These are phyloP conservation scores for Trichophyton schoenleinii DNA, from an alignment of 2,329 filamentous ascomycete genomes.

Conservation along the genomic window DNA sequence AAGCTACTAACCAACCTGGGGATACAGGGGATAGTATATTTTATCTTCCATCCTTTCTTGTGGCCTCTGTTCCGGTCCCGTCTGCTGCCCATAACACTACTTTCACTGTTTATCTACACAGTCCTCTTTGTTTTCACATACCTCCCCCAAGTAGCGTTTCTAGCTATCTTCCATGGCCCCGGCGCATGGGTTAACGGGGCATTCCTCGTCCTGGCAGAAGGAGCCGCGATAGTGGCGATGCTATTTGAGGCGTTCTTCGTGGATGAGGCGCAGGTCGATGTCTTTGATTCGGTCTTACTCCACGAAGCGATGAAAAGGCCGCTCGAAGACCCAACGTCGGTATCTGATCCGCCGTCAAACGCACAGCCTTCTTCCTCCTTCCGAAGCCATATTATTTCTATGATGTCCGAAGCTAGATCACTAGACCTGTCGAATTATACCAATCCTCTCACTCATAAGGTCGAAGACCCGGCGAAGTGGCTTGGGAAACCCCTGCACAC, in stretches of 20 bases:
- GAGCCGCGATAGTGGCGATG: slow-evolving; percentile 48
- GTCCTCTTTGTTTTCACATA: slow-evolving; percentile 81
- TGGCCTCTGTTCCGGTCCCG: slow-evolving; percentile 69
- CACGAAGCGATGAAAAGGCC: slow-evolving; percentile 43
- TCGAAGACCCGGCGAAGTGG: slow-evolving; percentile 54
- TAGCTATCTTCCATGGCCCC: slow-evolving; percentile 69
- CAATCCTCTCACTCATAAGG: background rate
- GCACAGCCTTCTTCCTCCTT: background rate
- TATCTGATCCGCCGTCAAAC: background rate
- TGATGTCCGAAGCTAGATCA: slow-evolving; percentile 1
- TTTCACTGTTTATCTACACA: slow-evolving; percentile 72
- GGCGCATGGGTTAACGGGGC: slow-evolving; percentile 84
- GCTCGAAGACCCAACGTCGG: background rate
- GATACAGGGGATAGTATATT: slow-evolving; percentile 68
- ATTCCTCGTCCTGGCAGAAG: slow-evolving; percentile 64
- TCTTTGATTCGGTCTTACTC: slow-evolving; percentile 77
- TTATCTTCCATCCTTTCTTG: slow-evolving; percentile 61
- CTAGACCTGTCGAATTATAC: background rate
- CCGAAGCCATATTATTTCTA: background rate
- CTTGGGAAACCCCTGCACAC: slow-evolving; percentile 68
- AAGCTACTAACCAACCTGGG: background rate
- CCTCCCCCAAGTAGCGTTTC: slow-evolving; percentile 74
- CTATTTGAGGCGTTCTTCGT: slow-evolving; percentile 73
- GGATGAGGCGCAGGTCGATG: slow-evolving; percentile 63
- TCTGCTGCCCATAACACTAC: slow-evolving; percentile 65